Evolutionary conservation across 2,329 filamentous ascomycete genomes (phyloP), one percentile per base, ranked within the genome.

Genomic region (Emergomyces pasteurianus): DNA sequence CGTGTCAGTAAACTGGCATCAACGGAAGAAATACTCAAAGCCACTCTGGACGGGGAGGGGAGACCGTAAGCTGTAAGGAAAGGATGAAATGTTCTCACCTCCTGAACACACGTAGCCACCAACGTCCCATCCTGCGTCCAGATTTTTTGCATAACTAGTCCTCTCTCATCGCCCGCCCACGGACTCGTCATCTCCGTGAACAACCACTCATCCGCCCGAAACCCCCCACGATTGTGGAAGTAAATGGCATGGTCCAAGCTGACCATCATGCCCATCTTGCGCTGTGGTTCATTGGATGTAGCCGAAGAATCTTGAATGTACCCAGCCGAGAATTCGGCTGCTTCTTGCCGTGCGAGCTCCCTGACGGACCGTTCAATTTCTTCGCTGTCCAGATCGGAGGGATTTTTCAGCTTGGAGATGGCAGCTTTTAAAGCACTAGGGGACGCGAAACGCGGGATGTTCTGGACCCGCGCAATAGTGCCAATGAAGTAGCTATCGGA

Each of bases 401-500:
- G 75, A 62, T 77, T 76, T 65, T 74, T 73, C 46, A 79, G 70
- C 10, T 69, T 68, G 7, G 72, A 70, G 28, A 79, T 61, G 0
- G 72, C 68, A 64, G 70, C 67, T 66, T 77, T 67, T 28, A 79
- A 70, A 58, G 75, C 74, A 3, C 66, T 75, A 1, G 80, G 79
- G 14, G 77, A 81, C 0, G 82, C 83, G 71, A 89, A 90, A 16
- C 89, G 81, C 82, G 88, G 92, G 42, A 96, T 80, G 61, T 84
- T 82, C 74, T 96, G 92, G 60, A 92, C 86, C 23, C 90, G 84
- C 34, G 86, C 80, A 8, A 96, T 84, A 1, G 92, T 96, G 46
- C 89, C 92, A 73, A 97, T 92, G 75, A 99, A 97, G 77, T 89
- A 94, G 70, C 83, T 88, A 75, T 97, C 92, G 31, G 86, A 90